Evolutionary conservation across 257 asterid species (phyloP).

Genomic region (Solanum chiquidenum): DNA sequence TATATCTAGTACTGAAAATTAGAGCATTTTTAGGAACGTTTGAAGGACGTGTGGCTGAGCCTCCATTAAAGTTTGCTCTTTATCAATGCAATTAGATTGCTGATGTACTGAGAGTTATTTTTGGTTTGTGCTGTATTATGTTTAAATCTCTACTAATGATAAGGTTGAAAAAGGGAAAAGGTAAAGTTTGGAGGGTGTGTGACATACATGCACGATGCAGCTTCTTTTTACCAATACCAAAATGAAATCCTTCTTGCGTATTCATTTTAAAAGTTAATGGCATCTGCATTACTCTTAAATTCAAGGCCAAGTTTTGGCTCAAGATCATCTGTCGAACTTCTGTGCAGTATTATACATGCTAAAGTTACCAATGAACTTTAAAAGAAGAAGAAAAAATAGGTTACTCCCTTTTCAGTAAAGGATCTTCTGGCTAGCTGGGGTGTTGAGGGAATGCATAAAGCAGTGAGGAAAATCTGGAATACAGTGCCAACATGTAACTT

Average conservation of each 20-base stretch:
- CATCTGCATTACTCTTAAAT: not conserved
- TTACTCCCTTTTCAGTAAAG: not conserved
- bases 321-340: not conserved
- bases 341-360: not conserved
- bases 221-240: not conserved
- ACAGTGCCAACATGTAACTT: not conserved
- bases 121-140: not conserved
- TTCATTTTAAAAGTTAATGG: not conserved
- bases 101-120: not conserved
- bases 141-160: not conserved
- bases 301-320: no score
- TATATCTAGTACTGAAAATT: not conserved
- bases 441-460: not conserved
- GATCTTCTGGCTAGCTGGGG: not conserved
- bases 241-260: not conserved
- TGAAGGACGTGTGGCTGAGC: not conserved
- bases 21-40: not conserved
- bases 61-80: not conserved
- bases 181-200: not conserved
- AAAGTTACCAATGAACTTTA: not conserved
- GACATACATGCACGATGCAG: not conserved
- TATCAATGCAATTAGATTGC: not conserved
- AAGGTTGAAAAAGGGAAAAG: not conserved
- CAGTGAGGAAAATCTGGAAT: not conserved
- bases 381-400: not conserved